Evolutionary conservation across 306 rosid genomes (phyloP), one percentile per base, ranked within the genome.

Genomic region (Trifolium subterraneum): DNA sequence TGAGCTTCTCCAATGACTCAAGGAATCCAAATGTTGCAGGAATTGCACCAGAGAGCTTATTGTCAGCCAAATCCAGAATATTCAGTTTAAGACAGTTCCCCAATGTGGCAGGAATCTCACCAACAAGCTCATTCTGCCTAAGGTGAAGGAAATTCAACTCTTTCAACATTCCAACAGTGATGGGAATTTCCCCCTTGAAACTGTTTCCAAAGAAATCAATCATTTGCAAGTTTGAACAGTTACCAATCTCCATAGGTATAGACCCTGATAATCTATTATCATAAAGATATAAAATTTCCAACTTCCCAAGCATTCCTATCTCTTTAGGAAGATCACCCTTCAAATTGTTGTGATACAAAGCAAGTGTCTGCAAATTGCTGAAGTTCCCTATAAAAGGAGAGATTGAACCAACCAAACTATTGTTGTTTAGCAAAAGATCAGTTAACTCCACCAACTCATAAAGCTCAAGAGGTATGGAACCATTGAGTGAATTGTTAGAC

Each of bases 211-310:
- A 92, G 62, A 92, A 92, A 83, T 94, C 97, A 73, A 94, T 62
- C 99, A 86, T 88, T 60, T 87, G 90, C 83, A 94, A 82, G 70
- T 91, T 87, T 2, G 92, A 86, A 69, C 99, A 94, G 18, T 90
- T 90, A 10, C 99, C 97, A 72, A 92, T 85, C 88, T 90, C 99
- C 66, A 71, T 35, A 39, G 99, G 99, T 10, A 94, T 92, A 70
- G 58, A 80, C 66, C 93, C 97, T 0, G 89, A 83, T 3, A 94
- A 68, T 56, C 76, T 90, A 72, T 94, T 94, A 64, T 94, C 99
- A 76, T 92, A 94, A n/a, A 94, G 96, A 75, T 83, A 94, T 19
- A 92, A 44, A 70, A 83, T 76, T 83, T 90, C 86, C 70, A 94
- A 90, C 73, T 90, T 71, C 62, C 84, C 89, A 64, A 94, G 97